These are phyloP conservation scores for Hypoxylon subgilvum DNA, from an alignment of 495 filamentous ascomycete species.

Conservation along the genomic window DNA sequence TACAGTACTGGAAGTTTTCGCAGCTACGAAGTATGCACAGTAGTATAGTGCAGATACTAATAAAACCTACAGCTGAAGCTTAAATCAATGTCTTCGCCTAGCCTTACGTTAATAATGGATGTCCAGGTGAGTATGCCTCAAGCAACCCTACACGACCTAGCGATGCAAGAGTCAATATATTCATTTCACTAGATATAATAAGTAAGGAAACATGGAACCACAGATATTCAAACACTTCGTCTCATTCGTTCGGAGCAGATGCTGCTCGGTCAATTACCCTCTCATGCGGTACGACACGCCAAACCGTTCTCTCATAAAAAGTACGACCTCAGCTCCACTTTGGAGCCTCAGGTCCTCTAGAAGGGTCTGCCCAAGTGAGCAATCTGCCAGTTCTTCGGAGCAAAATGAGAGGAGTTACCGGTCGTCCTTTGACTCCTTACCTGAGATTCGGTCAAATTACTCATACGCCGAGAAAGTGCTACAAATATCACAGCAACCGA, in stretches of 20 bases:
- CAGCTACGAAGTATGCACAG: no score
- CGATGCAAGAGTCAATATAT: no score
- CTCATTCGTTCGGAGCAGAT: neutral
- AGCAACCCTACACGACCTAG: no score
- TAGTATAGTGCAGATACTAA: no score
- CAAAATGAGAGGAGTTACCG: neutral
- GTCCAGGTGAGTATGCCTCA: no score
- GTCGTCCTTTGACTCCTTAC: slow-evolving; percentile 8
- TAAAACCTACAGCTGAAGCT: no score
- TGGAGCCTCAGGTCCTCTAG: neutral
- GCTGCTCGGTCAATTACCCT: slow-evolving; percentile 15
- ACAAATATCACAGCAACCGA: neutral
- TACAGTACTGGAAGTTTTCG: no score
- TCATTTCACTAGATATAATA: neutral
- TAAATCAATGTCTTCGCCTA: no score
- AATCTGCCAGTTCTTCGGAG: neutral
- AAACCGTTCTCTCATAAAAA: slow-evolving; percentile 10
- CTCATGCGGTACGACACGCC: slow-evolving; percentile 21
- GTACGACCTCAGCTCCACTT: slow-evolving; percentile 21
- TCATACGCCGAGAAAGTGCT: slow-evolving; percentile 2
- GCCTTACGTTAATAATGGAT: no score
- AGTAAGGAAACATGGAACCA: slow-evolving; percentile 4
- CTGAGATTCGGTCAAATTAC: slow-evolving; percentile 24
- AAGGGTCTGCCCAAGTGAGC: neutral
- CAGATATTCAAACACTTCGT: neutral